Evolutionary conservation across 73 alveolate genomes (phyloP), one percentile per base, ranked within the genome.

Genomic region (Paramecium biaurelia): DNA sequence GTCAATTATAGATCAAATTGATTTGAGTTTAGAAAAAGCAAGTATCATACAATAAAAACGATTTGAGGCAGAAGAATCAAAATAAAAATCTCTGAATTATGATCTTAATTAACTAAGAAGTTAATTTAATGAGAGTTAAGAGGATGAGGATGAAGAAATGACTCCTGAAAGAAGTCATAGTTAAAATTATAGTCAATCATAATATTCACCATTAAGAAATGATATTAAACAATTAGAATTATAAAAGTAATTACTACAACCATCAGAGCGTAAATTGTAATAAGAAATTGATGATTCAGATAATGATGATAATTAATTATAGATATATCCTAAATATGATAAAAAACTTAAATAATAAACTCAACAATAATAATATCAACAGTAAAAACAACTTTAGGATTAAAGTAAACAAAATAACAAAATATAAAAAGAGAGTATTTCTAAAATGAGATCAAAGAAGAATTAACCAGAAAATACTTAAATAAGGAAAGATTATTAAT

Each of bases 1-100:
- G 86, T 72, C 86, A 30, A 72, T 72, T 21, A 72, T 72, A 15
- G 86, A 72, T 72, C 18, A 38, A 72, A 72, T 72, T 37, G 86
- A 72, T 37, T 38, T 35, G 35, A 72, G 86, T 72, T 37, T 72
- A 10, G 58, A 72, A 21, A 72, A 72, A 37, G 86, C 86, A 72
- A 35, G 59, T 7, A 38, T 35, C 18, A 35, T 72, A 4, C 18
- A 72, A 32, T 15, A 35, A 24, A 35, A 37, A 38, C 53, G 86
- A 1, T 12, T 72, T 12, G 86, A 72, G 26, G 58, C 59, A 35
- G 86, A 72, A 32, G 56, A 72, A 72, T 35, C 56, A 10, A 72
- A 38, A 72, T 35, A 72, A 37, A 30, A 37, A 38, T 34, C 67
- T n/a, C 86, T 72, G 2, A 72, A 72, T 37, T 72, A 32, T 72